Conservation (phyloP, 2,329 filamentous ascomycete species). For the Ophiosphaerella narmari region DNA sequence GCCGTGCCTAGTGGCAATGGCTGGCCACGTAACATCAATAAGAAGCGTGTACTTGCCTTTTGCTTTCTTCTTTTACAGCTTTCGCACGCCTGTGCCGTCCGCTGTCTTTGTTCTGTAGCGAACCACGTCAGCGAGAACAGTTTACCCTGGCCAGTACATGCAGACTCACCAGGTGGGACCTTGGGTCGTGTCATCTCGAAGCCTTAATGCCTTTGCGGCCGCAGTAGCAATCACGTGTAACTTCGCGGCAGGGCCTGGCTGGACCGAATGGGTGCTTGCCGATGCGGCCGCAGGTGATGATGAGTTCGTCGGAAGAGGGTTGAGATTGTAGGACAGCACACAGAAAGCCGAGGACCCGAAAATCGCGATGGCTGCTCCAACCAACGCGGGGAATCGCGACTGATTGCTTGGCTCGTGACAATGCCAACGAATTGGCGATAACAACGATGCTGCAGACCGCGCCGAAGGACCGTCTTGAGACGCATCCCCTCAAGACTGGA, state of each 20-base stretch:
- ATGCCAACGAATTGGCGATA: slow-evolving; percentile 12
- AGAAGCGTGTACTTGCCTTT: slow-evolving; percentile 57
- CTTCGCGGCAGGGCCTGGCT: slow-evolving; percentile 12
- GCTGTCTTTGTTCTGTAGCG: slow-evolving; percentile 65
- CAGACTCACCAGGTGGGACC: slow-evolving; percentile 37
- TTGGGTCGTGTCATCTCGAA: slow-evolving; percentile 41
- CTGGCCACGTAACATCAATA: background rate
- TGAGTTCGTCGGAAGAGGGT: slow-evolving; percentile 35
- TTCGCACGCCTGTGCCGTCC: slow-evolving; percentile 67
- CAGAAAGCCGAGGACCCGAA: slow-evolving; percentile 5
- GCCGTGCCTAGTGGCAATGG: no score
- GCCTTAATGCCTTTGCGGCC: slow-evolving; percentile 5
- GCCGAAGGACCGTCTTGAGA: background rate
- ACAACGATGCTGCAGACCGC: slow-evolving; percentile 1
- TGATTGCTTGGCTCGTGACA: background rate
- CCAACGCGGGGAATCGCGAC: background rate
- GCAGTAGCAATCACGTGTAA: slow-evolving; percentile 29
- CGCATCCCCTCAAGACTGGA: slow-evolving; percentile 6
- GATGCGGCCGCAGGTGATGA: slow-evolving; percentile 28
- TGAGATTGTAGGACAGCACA: slow-evolving; percentile 14
- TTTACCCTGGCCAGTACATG: slow-evolving; percentile 1
- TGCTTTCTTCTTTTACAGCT: slow-evolving; percentile 70
- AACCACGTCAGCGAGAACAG: slow-evolving; percentile 51
- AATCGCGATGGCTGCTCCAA: background rate
- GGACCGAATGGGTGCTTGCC: slow-evolving; percentile 20